These are phyloP conservation scores for Akanthomyces muscarius DNA, from an alignment of 2,329 filamentous ascomycete genomes.

Conservation along the genomic window DNA sequence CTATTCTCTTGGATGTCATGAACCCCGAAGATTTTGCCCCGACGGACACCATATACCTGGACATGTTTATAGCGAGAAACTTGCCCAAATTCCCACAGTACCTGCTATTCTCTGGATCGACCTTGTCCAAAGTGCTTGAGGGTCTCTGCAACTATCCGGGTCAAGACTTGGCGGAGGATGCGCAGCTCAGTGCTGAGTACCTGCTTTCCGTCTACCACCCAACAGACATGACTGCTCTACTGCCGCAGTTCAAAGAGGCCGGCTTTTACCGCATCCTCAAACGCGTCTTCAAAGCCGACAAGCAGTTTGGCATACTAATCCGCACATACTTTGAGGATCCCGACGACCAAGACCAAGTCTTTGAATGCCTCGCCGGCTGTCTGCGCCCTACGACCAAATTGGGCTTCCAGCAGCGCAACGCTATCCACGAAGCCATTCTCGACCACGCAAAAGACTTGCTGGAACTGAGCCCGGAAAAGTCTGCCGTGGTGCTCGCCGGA, in stretches of 20 bases:
- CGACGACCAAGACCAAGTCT: conserved; percentile 70
- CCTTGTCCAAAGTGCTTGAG: conserved; percentile 73
- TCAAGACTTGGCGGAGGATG: conserved; percentile 79
- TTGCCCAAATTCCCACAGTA: conserved; percentile 96
- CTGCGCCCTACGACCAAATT: conserved; percentile 62
- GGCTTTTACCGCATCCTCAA: conserved; percentile 91
- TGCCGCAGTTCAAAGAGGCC: conserved; percentile 73
- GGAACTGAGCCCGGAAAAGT: conserved; percentile 59
- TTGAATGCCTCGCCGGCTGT: conserved; percentile 73
- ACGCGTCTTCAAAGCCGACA: conserved; percentile 75
- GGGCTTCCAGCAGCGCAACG: conserved; percentile 64
- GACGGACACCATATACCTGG: conserved; percentile 86
- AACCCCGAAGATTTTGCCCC: conserved; percentile 67
- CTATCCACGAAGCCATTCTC: conserved; percentile 64
- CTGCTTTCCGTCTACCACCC: conserved; percentile 90
- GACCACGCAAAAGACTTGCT: conserved; percentile 63
- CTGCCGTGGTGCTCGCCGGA: conserved; percentile 61
- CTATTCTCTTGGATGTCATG: conserved; percentile 89
- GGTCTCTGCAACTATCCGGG: conserved; percentile 83
- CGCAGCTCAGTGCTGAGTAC: conserved; percentile 95
- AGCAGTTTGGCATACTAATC: conserved; percentile 73
- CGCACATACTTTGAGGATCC: conserved; percentile 81
- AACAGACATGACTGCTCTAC: conserved; percentile 69
- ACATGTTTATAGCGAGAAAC: conserved; percentile 98
- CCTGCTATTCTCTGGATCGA: conserved; percentile 81